phyloP scores from a whole-genome alignment of 805 yeast genomes.

The Yarrowia sp. region DNA sequence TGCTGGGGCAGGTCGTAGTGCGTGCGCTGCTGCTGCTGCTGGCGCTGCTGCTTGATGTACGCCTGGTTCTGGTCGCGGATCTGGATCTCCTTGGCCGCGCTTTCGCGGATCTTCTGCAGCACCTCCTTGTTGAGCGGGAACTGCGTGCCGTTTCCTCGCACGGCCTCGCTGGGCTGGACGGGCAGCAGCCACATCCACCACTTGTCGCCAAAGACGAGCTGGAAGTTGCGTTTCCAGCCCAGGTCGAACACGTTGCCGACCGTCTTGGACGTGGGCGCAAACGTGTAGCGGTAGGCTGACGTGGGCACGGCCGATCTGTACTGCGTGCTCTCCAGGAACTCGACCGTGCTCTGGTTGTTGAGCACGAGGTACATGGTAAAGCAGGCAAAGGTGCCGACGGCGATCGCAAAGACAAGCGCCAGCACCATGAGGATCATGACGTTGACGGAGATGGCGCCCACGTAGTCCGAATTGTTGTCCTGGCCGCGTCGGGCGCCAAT shows the following conservation, averaged over 20 bases:
- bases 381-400: constrained; percentile 55
- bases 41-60: constrained; percentile 19
- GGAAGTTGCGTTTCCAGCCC: constrained; percentile 64
- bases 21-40: constrained; percentile 8
- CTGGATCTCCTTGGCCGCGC: constrained; percentile 11
- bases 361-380: constrained; percentile 53
- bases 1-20: constrained; percentile 16
- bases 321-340: constrained; percentile 47
- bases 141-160: constrained; percentile 5
- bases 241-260: constrained; percentile 74
- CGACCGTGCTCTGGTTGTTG: constrained; percentile 76
- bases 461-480: constrained; percentile 34
- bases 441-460: constrained; percentile 50
- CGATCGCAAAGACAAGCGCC: constrained; percentile 52
- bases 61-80: constrained; percentile 25
- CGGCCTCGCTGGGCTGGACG: constrained; percentile 30
- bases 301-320: constrained; percentile 41
- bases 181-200: constrained; percentile 77
- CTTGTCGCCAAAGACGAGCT: constrained; percentile 65
- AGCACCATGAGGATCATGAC: constrained; percentile 59
- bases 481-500: background rate
- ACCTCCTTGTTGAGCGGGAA: constrained; percentile 15
- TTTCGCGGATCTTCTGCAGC: constrained; percentile 5
- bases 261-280: constrained; percentile 45
- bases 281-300: constrained; percentile 41